A percentile compares a stretch with the other conserved stretches of the same genome.
Evolutionary conservation across 2,329 filamentous ascomycete genomes (phyloP).

Genomic region (Aspergillus sp.): DNA sequence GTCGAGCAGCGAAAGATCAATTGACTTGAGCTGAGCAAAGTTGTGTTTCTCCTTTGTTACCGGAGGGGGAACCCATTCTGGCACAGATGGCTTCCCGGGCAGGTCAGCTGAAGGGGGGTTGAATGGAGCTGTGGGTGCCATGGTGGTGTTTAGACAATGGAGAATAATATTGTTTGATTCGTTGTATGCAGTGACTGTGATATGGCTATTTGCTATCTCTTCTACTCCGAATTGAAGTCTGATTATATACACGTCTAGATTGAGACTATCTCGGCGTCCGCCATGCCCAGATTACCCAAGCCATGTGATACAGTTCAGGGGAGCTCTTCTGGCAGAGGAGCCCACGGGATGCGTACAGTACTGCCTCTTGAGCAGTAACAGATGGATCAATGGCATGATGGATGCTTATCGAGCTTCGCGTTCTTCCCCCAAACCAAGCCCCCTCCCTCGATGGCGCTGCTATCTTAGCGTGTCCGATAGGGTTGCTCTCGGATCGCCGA

Average conservation of each 20-base stretch:
- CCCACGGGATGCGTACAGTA: neutral
- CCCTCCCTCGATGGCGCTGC: too few species aligned
- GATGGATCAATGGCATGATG: too few species aligned
- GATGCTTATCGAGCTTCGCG: too few species aligned
- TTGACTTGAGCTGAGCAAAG: conserved; percentile 47
- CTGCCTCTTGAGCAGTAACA: too few species aligned
- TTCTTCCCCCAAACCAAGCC: too few species aligned
- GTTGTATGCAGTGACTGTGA: too few species aligned
- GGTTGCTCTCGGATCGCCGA: neutral
- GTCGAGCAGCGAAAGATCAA: conserved; percentile 49
- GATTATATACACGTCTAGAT: neutral
- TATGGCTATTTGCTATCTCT: neutral
- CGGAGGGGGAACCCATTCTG: conserved; percentile 48
- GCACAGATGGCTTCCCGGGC: conserved; percentile 45
- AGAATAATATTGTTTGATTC: neutral
- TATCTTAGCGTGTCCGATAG: neutral
- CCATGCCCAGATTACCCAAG: neutral
- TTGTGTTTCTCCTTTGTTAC: conserved; percentile 49
- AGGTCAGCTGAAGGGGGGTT: conserved; percentile 42
- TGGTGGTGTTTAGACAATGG: neutral
- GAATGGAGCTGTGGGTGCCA: conserved; percentile 41
- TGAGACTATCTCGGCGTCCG: neutral
- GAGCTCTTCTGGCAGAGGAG: neutral
- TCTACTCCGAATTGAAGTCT: neutral
- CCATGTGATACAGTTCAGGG: neutral